These are phyloP conservation scores for Bassia scoparia DNA, from an alignment of 148 eudicot species.

Conservation along the genomic window DNA sequence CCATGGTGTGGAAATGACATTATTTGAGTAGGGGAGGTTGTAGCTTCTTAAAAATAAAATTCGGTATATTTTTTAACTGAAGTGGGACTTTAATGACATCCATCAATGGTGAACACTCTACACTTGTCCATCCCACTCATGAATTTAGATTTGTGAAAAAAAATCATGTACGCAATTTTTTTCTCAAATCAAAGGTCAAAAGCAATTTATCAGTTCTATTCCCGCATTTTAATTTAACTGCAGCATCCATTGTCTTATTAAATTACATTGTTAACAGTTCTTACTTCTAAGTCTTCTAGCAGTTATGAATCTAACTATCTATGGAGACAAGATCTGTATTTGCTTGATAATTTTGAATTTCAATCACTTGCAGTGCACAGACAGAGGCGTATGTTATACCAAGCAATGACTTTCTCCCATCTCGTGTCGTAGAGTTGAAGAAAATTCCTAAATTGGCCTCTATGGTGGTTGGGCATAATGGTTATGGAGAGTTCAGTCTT, in stretches of 20 bases:
- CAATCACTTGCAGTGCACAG: constrained; percentile 46
- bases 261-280: neutral
- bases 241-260: neutral
- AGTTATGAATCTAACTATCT: neutral
- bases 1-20: neutral
- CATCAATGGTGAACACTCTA: too few relatives aligned
- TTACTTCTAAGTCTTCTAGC: too few relatives aligned
- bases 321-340: neutral
- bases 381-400: constrained; percentile 54
- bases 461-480: constrained; percentile 81
- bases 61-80: neutral
- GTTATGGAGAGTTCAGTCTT: constrained; percentile 76
- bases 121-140: too few relatives aligned
- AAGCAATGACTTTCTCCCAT: constrained; percentile 59
- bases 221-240: constrained; percentile 1
- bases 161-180: too few relatives aligned
- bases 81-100: neutral
- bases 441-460: constrained; percentile 56
- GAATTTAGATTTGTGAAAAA: too few relatives aligned
- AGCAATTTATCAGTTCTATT: neutral
- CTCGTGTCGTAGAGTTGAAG: constrained; percentile 66
- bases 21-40: neutral
- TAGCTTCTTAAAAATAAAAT: neutral
- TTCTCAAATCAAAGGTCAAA: too few relatives aligned
- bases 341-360: neutral